Conservation (phyloP, 2,329 filamentous ascomycete species). For the Zalaria sp. region DNA sequence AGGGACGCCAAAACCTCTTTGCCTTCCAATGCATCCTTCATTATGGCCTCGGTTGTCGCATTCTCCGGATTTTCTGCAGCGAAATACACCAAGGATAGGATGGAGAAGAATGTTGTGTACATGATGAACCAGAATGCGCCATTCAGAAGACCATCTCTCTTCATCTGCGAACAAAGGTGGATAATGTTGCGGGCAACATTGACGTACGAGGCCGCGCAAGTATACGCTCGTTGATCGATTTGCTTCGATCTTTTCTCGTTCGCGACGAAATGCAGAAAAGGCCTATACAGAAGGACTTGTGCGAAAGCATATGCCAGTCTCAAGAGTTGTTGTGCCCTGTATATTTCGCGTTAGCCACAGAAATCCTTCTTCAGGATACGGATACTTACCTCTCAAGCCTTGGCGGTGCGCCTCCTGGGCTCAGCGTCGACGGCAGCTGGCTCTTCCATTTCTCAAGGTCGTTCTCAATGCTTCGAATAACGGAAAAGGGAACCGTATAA, state of each 20-base stretch:
- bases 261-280: slow-evolving; percentile 73
- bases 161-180: slow-evolving; percentile 66
- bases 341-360: slow-evolving; percentile 4
- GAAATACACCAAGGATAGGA: slow-evolving; percentile 67
- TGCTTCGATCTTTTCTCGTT: slow-evolving; percentile 34
- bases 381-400: slow-evolving; percentile 58
- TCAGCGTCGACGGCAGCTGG: slow-evolving; percentile 58
- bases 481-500: slow-evolving; percentile 49
- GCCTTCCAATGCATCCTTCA: slow-evolving; percentile 74
- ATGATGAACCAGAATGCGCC: slow-evolving; percentile 80
- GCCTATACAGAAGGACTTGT: slow-evolving; percentile 69
- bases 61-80: slow-evolving; percentile 69
- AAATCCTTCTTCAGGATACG: neutral
- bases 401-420: slow-evolving; percentile 63
- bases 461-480: slow-evolving; percentile 49
- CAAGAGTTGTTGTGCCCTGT: slow-evolving; percentile 55
- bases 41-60: slow-evolving; percentile 59
- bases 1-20: slow-evolving; percentile 69
- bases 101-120: slow-evolving; percentile 71
- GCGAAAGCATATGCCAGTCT: slow-evolving; percentile 72
- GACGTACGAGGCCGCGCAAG: slow-evolving; percentile 54
- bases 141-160: slow-evolving; percentile 58
- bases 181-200: slow-evolving; percentile 60
- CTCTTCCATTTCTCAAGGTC: slow-evolving; percentile 51
- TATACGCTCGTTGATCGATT: slow-evolving; percentile 65